Evolutionary conservation across 805 yeast species (phyloP), one percentile per base, ranked within the genome.

Genomic region (Torulaspora maleeae): DNA sequence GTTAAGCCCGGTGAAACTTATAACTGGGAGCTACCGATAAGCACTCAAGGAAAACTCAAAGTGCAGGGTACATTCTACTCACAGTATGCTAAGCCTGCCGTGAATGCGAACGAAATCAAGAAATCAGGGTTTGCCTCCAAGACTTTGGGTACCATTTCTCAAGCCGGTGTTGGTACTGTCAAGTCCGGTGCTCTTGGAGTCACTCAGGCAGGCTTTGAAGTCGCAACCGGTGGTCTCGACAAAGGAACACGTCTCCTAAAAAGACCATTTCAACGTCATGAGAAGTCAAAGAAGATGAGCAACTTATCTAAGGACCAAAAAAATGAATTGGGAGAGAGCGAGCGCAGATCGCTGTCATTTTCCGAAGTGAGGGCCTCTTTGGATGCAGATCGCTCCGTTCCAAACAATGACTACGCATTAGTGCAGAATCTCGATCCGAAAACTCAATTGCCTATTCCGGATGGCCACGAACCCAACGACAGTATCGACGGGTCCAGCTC

Each of bases 11-110:
- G 66, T 20, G 61, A 72, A 33, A 56, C 72, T 11, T 70, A 76
- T 29, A 69, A 71, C 10, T 71, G 82, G 54, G 69, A 71, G 17
- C 74, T 75, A 35, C 65, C 73, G 15, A 67, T 86, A 47, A 71
- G 76, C 48, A 80, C 88, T n/a, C 82, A 81, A 60, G 95, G 95
- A 49, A 52, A 68, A 1, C 66, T 83, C n/a, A 67, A 72, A 44
- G 58, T 82, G 46, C 67, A 71, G 36, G 82, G 78, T 3, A 65
- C 70, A 1, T 86, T 84, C 65, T 60, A 58, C 36, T 89, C 91
- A 16, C 78, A 79, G 54, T 86, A 83, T 61, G 66, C 79, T 38
- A 77, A 84, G 61, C 87, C 91, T n/a, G 66, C 68, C 39, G 62
- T 82, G 36, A 69, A 59, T 38, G 75, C 45, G 13, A 36, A 47